These are phyloP conservation scores for Delonix regia DNA, from an alignment of 306 rosid species.

Conservation along the genomic window DNA sequence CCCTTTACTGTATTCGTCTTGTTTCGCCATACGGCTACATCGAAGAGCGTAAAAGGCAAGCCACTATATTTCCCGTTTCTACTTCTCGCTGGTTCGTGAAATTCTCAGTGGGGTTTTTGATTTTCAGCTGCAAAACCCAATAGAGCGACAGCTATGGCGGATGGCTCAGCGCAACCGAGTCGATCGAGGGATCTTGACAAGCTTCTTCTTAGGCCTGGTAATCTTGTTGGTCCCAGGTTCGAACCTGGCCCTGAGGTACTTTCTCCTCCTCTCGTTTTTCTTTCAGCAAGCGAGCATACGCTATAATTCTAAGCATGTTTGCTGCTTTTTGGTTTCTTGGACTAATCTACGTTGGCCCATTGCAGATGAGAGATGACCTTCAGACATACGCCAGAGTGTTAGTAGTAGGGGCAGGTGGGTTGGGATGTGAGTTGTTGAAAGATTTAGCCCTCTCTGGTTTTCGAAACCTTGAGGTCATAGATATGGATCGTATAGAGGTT, in stretches of 20 bases:
- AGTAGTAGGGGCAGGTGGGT: conserved; percentile 89
- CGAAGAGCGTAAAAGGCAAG: conserved; percentile 19
- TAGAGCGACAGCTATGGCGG: conserved; percentile 51
- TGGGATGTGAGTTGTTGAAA: conserved; percentile 90
- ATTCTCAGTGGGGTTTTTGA: neutral
- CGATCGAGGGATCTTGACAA: conserved; percentile 94
- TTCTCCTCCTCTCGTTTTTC: neutral
- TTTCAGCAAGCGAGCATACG: neutral
- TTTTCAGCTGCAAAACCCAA: neutral
- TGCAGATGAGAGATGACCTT: conserved; percentile 76
- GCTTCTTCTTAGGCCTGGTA: conserved; percentile 83
- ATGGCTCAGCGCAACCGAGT: conserved; percentile 38
- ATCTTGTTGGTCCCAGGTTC: conserved; percentile 75
- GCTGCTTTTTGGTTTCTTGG: neutral
- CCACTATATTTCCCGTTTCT: neutral
- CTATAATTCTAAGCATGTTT: neutral
- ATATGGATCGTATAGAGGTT: conserved; percentile 94
- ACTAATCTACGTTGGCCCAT: neutral
- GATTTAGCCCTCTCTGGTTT: conserved; percentile 92
- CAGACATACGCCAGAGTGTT: conserved; percentile 68
- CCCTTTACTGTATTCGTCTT: neutral
- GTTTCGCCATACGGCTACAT: neutral
- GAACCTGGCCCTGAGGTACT: conserved; percentile 75
- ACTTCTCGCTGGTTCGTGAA: neutral
- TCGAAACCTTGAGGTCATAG: conserved; percentile 77